Evolutionary conservation across 2,329 filamentous ascomycete species (phyloP).

Genomic region (Exophiala phaeomuriformis): DNA sequence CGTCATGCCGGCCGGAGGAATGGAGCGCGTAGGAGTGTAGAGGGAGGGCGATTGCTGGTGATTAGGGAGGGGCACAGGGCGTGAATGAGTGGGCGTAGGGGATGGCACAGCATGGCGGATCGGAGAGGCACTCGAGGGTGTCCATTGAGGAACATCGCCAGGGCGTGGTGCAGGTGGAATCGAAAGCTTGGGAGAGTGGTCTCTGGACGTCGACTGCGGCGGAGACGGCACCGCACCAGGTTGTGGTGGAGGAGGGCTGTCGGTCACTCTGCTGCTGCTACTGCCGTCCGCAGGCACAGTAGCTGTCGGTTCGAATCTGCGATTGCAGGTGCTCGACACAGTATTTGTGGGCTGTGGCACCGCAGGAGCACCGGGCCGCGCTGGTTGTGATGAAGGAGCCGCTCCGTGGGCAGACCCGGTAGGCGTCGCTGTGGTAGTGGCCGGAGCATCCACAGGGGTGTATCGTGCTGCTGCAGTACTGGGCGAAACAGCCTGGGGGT

Average conservation of each 20-base stretch:
- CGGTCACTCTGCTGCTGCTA: neutral
- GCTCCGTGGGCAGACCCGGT: neutral
- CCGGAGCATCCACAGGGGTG: slow-evolving; percentile 6
- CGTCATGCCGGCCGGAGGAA: slow-evolving; percentile 9
- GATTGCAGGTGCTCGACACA: slow-evolving; percentile 12
- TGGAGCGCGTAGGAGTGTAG: slow-evolving; percentile 6
- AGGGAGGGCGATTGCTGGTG: slow-evolving; percentile 2
- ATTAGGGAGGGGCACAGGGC: slow-evolving; percentile 5
- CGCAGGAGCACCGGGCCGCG: slow-evolving; percentile 17
- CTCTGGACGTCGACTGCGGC: slow-evolving; percentile 1
- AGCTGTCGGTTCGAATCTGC: slow-evolving; percentile 14
- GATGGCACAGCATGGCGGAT: slow-evolving; percentile 7
- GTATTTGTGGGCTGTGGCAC: slow-evolving; percentile 19
- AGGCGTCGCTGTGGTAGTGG: slow-evolving; percentile 9
- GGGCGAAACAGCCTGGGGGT: slow-evolving; percentile 10
- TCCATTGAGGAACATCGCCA: slow-evolving; percentile 4
- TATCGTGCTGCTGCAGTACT: slow-evolving; percentile 19
- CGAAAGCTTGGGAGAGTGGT: neutral
- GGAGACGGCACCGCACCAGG: slow-evolving; percentile 14
- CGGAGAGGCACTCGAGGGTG: slow-evolving; percentile 4
- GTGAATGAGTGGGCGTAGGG: slow-evolving; percentile 10
- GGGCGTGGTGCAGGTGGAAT: slow-evolving; percentile 8
- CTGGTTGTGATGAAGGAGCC: slow-evolving; percentile 1
- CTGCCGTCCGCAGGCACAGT: slow-evolving; percentile 3
- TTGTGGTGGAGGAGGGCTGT: slow-evolving; percentile 16